Base-by-base conservation (phyloP, 169 alveolate genomes). In the Plasmodium coatneyi region DNA sequence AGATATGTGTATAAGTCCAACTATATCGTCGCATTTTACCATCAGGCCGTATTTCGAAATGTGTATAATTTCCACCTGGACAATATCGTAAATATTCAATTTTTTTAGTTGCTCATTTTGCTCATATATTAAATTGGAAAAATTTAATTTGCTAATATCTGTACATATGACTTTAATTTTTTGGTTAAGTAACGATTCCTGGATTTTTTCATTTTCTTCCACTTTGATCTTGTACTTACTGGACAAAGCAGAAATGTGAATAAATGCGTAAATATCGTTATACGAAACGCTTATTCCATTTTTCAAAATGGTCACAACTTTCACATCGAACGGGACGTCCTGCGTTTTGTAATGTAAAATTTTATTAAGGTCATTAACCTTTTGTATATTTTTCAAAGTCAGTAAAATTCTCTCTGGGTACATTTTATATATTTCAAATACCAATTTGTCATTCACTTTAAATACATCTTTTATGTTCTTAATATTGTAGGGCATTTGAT, bases 321-420 rank as follows among this genome's bases (percentile, higher is more conserved):
- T n/a, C 4, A 91, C 95, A n/a, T 80, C 91, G 82, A 91, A 91
- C 25, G 95, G 95, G 4, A 49, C 41, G 10, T 82, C 92, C 52
- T 91, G 79, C 25, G 84, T 91, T 56, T 91, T 80, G 78, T 56
- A 81, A 30, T 71, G 78, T 66, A 91, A 71, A 46, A 91, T 91
- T 22, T 66, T 91, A 81, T 91, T 91, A 32, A 91, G 80, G 66
- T 91, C 95, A 81, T 91, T 91, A 71, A 91, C 83, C 82, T 91
- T 91, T 71, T 91, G 95, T 16, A 91, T 91, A 91, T 91, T 91
- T 91, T 91, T 91, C 74, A 91, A 30, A 30, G 95, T 91, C 82
- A 91, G 81, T 43, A 70, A 60, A 28, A 91, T 91, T 81, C 34
- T 80, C 36, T 82, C 72, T n/a, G 91, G 82, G 82, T 91, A 91